phyloP scores from a whole-genome alignment of 768 basidiomycete species.

The Hemileccinum impolitum region DNA sequence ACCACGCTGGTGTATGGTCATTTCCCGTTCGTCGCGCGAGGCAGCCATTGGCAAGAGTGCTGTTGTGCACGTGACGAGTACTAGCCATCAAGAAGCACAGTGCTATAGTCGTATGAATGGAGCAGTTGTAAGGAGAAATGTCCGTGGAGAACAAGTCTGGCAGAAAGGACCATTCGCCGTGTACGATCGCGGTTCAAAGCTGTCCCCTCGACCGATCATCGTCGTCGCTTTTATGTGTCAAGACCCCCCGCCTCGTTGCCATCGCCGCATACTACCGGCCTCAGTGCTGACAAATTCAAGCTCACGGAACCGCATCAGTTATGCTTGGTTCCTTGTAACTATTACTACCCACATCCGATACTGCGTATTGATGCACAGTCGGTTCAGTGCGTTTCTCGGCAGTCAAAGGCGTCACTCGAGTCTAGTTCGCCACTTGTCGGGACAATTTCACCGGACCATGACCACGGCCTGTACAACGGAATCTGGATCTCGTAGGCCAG shows the following conservation, averaged over 20 bases:
- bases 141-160: neutral
- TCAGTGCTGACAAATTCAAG: conserved; percentile 14
- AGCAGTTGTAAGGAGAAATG: no score
- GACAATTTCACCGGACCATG: conserved; percentile 27
- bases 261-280: neutral
- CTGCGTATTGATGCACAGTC: conserved; percentile 22
- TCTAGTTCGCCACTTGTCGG: conserved; percentile 16
- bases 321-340: conserved; percentile 7
- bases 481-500: conserved; percentile 39
- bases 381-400: conserved; percentile 2
- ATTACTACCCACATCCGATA: conserved; percentile 6
- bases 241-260: conserved; percentile 18
- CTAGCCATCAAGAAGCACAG: no score
- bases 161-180: neutral
- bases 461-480: conserved; percentile 22
- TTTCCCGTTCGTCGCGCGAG: conserved; percentile 36
- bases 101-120: no score
- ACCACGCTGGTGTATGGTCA: conserved; percentile 46
- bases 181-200: conserved; percentile 1
- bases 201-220: conserved; percentile 10
- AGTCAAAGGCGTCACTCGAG: conserved; percentile 26
- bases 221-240: conserved; percentile 3
- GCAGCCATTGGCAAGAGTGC: conserved; percentile 8
- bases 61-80: conserved; percentile 19
- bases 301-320: conserved; percentile 4